Evolutionary conservation across 495 filamentous ascomycete genomes (phyloP).

Genomic region (Hypoxylon fragiforme): DNA sequence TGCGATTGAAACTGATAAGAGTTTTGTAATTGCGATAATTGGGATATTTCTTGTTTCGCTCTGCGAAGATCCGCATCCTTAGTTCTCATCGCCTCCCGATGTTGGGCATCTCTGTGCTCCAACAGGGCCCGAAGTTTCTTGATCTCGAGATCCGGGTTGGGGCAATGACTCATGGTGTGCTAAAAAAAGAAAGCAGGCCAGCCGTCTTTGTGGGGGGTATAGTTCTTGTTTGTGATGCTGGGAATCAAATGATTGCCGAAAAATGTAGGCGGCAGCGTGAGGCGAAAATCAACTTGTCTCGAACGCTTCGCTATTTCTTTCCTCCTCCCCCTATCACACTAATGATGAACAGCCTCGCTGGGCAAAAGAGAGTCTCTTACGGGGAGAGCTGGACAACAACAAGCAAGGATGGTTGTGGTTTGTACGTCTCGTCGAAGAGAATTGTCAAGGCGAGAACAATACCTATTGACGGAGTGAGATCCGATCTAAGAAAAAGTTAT

Average conservation of each 20-base stretch:
- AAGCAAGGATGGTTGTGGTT: constrained; percentile 31
- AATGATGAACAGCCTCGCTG: constrained; percentile 28
- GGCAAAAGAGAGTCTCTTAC: constrained; percentile 22
- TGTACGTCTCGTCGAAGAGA: constrained; percentile 28
- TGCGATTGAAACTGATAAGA: constrained; percentile 43
- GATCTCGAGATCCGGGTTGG: constrained; percentile 33
- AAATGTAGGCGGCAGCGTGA: constrained; percentile 12
- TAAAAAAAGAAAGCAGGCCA: too few relatives aligned
- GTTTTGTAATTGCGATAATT: constrained; percentile 36
- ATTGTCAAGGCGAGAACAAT: constrained; percentile 25
- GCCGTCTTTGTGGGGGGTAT: constrained; percentile 9
- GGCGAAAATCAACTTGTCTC: constrained; percentile 18
- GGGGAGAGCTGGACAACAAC: constrained; percentile 14
- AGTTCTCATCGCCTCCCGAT: constrained; percentile 31
- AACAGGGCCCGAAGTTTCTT: constrained; percentile 31
- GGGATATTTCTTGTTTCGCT: constrained; percentile 36
- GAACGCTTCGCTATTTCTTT: constrained; percentile 19
- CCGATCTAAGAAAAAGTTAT: constrained; percentile 31
- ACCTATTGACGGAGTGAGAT: constrained; percentile 32
- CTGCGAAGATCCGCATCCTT: constrained; percentile 36
- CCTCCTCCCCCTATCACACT: constrained; percentile 21
- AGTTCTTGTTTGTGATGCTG: constrained; percentile 19
- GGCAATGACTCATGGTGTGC: constrained; percentile 31
- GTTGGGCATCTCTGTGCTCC: constrained; percentile 23
- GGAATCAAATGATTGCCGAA: constrained; percentile 7